A percentile compares a stretch with the other conserved stretches of the same genome.
phyloP scores from a whole-genome alignment of 805 yeast genomes.

The Ogataea pini region DNA sequence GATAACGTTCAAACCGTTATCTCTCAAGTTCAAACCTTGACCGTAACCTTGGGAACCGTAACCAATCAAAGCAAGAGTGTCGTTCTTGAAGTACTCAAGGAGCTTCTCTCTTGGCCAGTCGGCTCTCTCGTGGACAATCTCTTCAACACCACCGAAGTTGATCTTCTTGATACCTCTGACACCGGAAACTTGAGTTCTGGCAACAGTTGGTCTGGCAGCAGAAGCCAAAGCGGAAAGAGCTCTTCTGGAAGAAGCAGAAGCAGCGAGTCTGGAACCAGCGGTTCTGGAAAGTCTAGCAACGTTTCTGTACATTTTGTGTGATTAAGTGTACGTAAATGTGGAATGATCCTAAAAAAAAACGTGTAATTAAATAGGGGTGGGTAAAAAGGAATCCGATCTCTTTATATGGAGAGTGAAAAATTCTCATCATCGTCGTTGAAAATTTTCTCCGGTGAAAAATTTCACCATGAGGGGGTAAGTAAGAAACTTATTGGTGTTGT shows the following conservation, averaged over 20 bases:
- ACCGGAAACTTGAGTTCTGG: slow-evolving; percentile 50
- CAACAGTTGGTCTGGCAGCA: slow-evolving; percentile 46
- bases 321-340: not conserved
- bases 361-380: not conserved
- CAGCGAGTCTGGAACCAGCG: slow-evolving; percentile 41
- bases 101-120: slow-evolving; percentile 99
- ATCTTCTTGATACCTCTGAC: slow-evolving; percentile 93
- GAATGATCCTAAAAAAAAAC: slow-evolving; percentile 20
- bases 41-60: slow-evolving; percentile 99
- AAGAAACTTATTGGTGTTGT: no score
- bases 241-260: slow-evolving; percentile 57
- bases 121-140: slow-evolving; percentile 95
- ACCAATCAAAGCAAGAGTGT: slow-evolving; percentile 96
- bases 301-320: slow-evolving; percentile 39
- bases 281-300: slow-evolving; percentile 51
- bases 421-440: slow-evolving; percentile 2
- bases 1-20: slow-evolving; percentile 96
- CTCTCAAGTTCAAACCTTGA: slow-evolving; percentile 99
- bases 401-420: slow-evolving; percentile 6
- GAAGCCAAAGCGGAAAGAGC: slow-evolving; percentile 53
- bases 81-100: slow-evolving; percentile 94
- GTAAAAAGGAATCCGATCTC: not conserved
- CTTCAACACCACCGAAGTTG: slow-evolving; percentile 94
- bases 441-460: slow-evolving; percentile 6
- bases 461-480: not conserved